phyloP scores from a whole-genome alignment of 805 yeast species.

The Saturnispora kantuleensis region DNA sequence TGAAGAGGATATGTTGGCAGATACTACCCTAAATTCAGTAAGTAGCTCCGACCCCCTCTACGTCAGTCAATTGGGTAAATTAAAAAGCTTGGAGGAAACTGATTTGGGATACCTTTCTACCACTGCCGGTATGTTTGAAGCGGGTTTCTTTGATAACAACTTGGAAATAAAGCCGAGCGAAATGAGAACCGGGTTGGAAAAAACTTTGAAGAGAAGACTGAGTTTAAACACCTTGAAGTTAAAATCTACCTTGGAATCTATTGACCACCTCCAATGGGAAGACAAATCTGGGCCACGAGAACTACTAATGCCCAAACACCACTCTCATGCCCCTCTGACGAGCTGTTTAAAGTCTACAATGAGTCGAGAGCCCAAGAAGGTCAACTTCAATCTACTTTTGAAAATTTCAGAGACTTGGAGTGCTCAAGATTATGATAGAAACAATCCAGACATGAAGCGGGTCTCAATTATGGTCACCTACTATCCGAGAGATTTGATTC shows the following conservation, averaged over 20 bases:
- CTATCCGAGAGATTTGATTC: constrained; percentile 41
- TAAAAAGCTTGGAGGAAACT: neutral
- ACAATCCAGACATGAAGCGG: constrained; percentile 42
- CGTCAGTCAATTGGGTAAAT: neutral
- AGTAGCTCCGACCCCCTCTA: constrained; percentile 1
- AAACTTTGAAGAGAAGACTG: neutral
- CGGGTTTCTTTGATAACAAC: constrained; percentile 24
- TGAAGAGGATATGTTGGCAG: neutral
- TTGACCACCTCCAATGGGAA: too few relatives aligned
- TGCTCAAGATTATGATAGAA: constrained; percentile 42
- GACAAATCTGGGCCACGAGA: too few relatives aligned
- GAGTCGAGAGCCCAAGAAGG: neutral
- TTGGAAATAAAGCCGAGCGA: neutral
- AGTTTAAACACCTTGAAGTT: too few relatives aligned
- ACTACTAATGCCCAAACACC: too few relatives aligned
- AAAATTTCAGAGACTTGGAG: constrained; percentile 36
- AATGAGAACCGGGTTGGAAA: neutral
- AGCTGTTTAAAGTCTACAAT: constrained; percentile 9
- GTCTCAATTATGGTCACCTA: constrained; percentile 32
- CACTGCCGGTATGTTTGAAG: constrained; percentile 32
- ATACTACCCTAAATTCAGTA: neutral
- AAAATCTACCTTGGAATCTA: too few relatives aligned
- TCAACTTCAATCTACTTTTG: neutral
- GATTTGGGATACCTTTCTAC: constrained; percentile 31
- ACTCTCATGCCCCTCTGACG: neutral